phyloP scores from a whole-genome alignment of 768 basidiomycete genomes.

The Phylloporus arenicola region DNA sequence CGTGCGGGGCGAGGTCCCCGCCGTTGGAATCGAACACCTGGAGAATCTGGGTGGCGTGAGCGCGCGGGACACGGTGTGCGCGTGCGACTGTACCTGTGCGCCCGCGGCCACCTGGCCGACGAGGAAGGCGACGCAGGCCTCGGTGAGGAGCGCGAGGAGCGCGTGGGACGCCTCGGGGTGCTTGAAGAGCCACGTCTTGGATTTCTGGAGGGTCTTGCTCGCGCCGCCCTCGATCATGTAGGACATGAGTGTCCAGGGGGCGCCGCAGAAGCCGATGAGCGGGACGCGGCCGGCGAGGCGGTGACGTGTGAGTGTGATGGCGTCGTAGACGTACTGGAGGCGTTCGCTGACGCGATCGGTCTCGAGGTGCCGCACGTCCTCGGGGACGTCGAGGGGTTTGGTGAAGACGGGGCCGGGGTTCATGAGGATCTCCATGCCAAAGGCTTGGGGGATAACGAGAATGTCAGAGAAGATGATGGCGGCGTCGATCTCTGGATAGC shows the following conservation, averaged over 20 bases:
- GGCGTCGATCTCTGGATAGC: slow-evolving; percentile 86
- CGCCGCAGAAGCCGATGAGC: slow-evolving; percentile 94
- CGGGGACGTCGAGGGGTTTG: slow-evolving; percentile 72
- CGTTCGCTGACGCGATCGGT: slow-evolving; percentile 78
- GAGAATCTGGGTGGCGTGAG: slow-evolving; percentile 52
- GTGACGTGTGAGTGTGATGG: slow-evolving; percentile 79
- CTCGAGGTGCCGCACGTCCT: slow-evolving; percentile 59
- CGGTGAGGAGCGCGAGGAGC: slow-evolving; percentile 75
- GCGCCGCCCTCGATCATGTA: slow-evolving; percentile 99
- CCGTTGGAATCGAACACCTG: slow-evolving; percentile 99
- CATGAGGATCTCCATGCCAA: slow-evolving; percentile 96
- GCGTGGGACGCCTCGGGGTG: slow-evolving; percentile 62
- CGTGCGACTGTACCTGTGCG: slow-evolving; percentile 65
- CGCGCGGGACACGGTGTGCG: neutral
- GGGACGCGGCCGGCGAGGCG: slow-evolving; percentile 85
- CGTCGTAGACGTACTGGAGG: slow-evolving; percentile 88
- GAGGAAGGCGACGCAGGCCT: slow-evolving; percentile 83
- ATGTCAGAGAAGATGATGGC: slow-evolving; percentile 99
- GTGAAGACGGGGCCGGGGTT: slow-evolving; percentile 89
- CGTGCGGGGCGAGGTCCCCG: slow-evolving; percentile 83
- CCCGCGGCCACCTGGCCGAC: slow-evolving; percentile 93
- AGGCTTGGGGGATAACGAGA: slow-evolving; percentile 94
- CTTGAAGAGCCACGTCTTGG: slow-evolving; percentile 92
- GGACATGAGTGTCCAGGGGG: slow-evolving; percentile 96
- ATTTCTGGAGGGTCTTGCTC: slow-evolving; percentile 83